Base-by-base conservation (phyloP, 2,329 filamentous ascomycete genomes). In the Fusarium sp. region DNA sequence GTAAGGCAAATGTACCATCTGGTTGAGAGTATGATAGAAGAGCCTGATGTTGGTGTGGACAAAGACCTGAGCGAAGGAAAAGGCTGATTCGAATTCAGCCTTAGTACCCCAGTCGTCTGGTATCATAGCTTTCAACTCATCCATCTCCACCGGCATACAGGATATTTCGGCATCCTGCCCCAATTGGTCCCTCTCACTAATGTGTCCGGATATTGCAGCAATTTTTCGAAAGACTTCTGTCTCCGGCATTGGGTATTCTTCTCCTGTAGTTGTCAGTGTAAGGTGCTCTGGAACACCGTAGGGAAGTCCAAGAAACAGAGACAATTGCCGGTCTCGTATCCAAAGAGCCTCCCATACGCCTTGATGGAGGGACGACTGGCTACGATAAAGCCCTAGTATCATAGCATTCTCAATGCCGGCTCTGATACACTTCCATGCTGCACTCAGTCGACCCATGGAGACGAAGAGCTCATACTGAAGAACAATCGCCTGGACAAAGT, bases 401-500 rank as follows among this genome's bases (percentile, higher is more conserved):
- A 88, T 81, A 8, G 82, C 82, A 60, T 84, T 83, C 69, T 84
- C 84, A 39, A 89, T 77, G 5, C 82, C 87, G 40, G 83, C 81
- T 14, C 87, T 82, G 40, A 81, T 80, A 10, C 81, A 75, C 7
- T 87, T 77, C 87, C 87, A 90, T 1, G 85, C 83, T 65, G 84
- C 81, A 36, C 85, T 82, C 13, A 87, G 86, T 42, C 84, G 83
- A 4, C 87, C 87, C 63, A 86, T 83, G 58, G 87, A 85, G 52
- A 86, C 77, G 64, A 86, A 84, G 64, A 85, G 82, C 70, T 87
- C 88, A 14, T 81, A 79, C 40, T 84, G 79, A 14, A 89, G 73
- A 49, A 84, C 77, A 42, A 86, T 79, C 50, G 83, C 85, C 72
- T 89, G 86, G 58, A 89, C 80, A 5, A 83, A 84, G 50, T 87